Base-by-base conservation (phyloP, 2,329 filamentous ascomycete genomes). In the Pseudopithomyces chartarum region DNA sequence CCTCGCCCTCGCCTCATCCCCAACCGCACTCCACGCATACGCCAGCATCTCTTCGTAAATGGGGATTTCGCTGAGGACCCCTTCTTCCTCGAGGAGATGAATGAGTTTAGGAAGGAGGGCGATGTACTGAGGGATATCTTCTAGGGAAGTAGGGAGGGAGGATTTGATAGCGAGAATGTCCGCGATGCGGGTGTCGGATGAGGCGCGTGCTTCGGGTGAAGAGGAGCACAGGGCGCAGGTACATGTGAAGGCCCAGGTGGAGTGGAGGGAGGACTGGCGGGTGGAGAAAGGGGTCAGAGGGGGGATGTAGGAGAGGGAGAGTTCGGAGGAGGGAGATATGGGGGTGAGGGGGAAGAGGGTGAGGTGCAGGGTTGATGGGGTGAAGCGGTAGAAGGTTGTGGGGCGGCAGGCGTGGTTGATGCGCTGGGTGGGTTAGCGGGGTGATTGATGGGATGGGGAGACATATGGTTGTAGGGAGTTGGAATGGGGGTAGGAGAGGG, bases 391-490 rank as follows among this genome's bases (percentile, higher is more conserved):
- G 50, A 65, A 62, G 1, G 72, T 63, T 32, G 73, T 75, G 15
- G 68, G 69, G 17, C 72, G 66, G 52, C 72, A 75, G 34, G 68
- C 71, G 44, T 74, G 72, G 47, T 75, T 75, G 55, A 74, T 70
- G 13, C 71, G 13, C 38, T 40, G 10, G 13, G 7, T 4, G 34
- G 11, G 11, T 38, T 38, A 38, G 34, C 11, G 12, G 13, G 12
- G 34, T 12, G 3, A 5, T 64, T 71, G 20, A 26, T 22, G 5
- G 42, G 5, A 7, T 12, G 34, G 22, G 22, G 20, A 29, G 19
- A 39, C 19, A n/a, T 5, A 11, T 26, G 15, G 19, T 17, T 13
- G 3, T 51, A 6, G 34, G 10, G 20, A 13, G 6, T 36, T 39
- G 23, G n/a, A 38, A 10, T 20, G 12, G 13, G 19, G 20, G 15